Evolutionary conservation across 2,329 filamentous ascomycete species (phyloP), one percentile per base, ranked within the genome.

Genomic region (Penicillium sp.): DNA sequence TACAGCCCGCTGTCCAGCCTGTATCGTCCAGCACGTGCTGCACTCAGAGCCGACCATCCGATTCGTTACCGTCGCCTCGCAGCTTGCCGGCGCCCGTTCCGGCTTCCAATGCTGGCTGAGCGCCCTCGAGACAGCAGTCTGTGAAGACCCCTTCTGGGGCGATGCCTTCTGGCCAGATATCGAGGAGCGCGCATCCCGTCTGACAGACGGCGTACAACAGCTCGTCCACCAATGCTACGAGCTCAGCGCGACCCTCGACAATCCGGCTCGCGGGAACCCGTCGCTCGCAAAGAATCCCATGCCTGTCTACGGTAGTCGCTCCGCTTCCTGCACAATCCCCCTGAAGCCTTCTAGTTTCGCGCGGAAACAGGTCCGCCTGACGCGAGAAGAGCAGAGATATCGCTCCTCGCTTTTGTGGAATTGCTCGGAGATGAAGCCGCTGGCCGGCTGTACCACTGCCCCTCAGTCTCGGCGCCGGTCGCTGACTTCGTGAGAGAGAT

Each of bases 1-100:
- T 55, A 83, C 81, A 2, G 70, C 76, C 26, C 81, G 82, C 26
- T 85, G 83, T 67, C 82, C 83, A 31, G 73, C 73, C 44, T 78
- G 75, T 57, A 71, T 77, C 40, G 74, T 76, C 9, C 64, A 72
- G 53, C 71, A 77, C 53, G 73, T 76, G 41, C 63, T 78, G 16
- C 67, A 76, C 53, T 77, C 74, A n/a, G 75, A 77, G 53, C 75
- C 75, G 11, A 76, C 73, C 1, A 76, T 77, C 53, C 73, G 75
- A 5, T 71, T 77, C 38, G 69, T 77, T 7, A 69, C 74, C 6
- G 73, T 76, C 31, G 75, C 74, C 26, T 75, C 73, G 55, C 70
- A 73, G 41, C 62, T 77, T n/a, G 71, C 73, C 17, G 69, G 72
- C 30, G 63, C 69, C 17, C 63, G 71, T 22, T 67, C 69, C 16